A percentile compares a stretch with the other conserved stretches of the same genome.
Evolutionary conservation across 495 filamentous ascomycete species (phyloP).

Genomic region (Penicillium turbatum): DNA sequence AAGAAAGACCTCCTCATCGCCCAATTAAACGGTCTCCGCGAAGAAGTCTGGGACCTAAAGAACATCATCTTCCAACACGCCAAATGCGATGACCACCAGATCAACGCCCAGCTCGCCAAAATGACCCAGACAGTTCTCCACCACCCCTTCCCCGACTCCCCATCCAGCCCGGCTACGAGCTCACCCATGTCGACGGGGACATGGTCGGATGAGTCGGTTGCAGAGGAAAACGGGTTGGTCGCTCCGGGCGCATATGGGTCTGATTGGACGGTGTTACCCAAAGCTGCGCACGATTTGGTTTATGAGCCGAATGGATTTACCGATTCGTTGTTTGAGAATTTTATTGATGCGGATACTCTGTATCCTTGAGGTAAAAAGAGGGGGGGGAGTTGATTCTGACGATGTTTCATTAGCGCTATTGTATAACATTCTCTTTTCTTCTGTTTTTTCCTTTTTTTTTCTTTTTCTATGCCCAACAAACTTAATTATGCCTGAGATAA

Average conservation of each 20-base stretch:
- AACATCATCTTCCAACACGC: conserved; percentile 26
- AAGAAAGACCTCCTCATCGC: conserved; percentile 18
- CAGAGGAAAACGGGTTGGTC: background rate
- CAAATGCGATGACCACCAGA: conserved; percentile 17
- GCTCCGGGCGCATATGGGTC: background rate
- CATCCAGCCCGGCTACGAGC: background rate
- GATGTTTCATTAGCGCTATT: background rate
- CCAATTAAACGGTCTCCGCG: conserved; percentile 13
- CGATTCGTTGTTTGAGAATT: conserved; percentile 17
- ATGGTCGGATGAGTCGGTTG: conserved; percentile 16
- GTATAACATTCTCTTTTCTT: background rate
- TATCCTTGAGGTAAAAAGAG: no score
- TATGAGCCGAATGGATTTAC: conserved; percentile 1
- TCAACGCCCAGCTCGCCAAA: conserved; percentile 18
- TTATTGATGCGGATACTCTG: conserved; percentile 11
- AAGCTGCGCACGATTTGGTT: background rate
- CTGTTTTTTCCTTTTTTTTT: background rate
- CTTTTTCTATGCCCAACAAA: background rate
- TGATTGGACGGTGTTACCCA: conserved; percentile 1
- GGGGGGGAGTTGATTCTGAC: background rate
- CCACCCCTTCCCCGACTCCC: background rate
- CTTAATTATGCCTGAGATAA: no score
- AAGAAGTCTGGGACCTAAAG: conserved; percentile 24
- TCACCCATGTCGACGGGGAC: conserved; percentile 13
- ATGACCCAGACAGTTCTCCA: conserved; percentile 13